Conservation (phyloP, 2,329 filamentous ascomycete genomes). For the Paecilomyces fulvus region DNA sequence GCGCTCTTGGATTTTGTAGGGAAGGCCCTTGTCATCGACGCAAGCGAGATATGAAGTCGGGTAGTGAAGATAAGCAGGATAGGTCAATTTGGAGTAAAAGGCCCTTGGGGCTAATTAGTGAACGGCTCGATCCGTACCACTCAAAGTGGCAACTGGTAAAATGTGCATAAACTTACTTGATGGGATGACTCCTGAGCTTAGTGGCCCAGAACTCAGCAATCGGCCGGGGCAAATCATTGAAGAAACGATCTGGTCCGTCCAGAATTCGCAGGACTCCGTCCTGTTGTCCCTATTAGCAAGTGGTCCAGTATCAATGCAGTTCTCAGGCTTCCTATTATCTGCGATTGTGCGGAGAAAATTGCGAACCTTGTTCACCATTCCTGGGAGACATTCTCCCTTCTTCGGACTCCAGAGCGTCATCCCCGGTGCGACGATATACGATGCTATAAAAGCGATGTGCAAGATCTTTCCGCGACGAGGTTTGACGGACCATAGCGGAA, state of each 20-base stretch:
- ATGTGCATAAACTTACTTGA: background rate
- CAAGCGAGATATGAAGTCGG: constrained; percentile 7
- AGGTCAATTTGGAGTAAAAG: constrained; percentile 5
- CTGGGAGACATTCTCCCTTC: background rate
- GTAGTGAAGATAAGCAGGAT: constrained; percentile 8
- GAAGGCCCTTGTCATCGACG: constrained; percentile 2
- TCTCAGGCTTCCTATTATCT: background rate
- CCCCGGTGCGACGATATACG: constrained; percentile 1
- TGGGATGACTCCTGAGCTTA: constrained; percentile 3
- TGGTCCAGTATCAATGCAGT: background rate
- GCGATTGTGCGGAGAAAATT: background rate
- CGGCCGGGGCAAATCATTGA: constrained; percentile 3
- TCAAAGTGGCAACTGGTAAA: background rate
- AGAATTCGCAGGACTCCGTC: constrained; percentile 1
- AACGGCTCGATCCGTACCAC: background rate
- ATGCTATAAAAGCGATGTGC: constrained; percentile 5
- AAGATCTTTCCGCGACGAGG: constrained; percentile 3
- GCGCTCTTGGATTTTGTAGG: constrained; percentile 3
- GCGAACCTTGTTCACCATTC: background rate
- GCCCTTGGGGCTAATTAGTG: constrained; percentile 1
- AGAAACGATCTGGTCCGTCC: constrained; percentile 4
- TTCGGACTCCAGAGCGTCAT: constrained; percentile 1
- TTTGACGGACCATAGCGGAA: background rate
- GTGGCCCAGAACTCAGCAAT: constrained; percentile 1
- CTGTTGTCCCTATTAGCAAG: background rate